Conservation (phyloP, 768 basidiomycete species). For the Hortiboletus campestris region DNA sequence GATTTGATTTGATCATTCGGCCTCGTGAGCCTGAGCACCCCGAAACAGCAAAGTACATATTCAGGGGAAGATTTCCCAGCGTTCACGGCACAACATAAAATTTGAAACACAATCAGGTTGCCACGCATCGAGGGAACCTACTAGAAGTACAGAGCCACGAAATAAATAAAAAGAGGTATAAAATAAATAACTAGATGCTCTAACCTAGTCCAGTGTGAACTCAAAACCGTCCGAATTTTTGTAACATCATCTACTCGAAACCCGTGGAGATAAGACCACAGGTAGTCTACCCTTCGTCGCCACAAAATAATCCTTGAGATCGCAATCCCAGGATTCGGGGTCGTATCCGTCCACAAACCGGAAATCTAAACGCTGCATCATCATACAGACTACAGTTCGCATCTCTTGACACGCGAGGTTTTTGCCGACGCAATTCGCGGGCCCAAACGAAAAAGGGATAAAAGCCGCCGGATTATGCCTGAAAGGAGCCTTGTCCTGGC, state of each 20-base stretch:
- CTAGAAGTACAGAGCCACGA: conserved; percentile 15
- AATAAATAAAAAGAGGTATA: conserved; percentile 10
- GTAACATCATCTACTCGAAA: conserved; percentile 16
- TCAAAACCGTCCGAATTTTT: conserved; percentile 7
- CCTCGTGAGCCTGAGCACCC: neutral
- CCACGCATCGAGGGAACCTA: conserved; percentile 9
- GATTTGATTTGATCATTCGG: neutral
- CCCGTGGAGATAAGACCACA: conserved; percentile 36
- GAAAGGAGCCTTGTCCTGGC: conserved; percentile 28
- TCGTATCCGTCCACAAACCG: conserved; percentile 39
- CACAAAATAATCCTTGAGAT: conserved; percentile 40
- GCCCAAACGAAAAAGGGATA: conserved; percentile 46
- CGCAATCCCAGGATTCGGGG: conserved; percentile 31
- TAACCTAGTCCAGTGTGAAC: conserved; percentile 24
- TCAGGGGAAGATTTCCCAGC: conserved; percentile 5
- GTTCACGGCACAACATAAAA: neutral
- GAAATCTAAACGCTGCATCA: conserved; percentile 43
- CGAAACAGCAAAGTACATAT: conserved; percentile 3
- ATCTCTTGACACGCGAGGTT: conserved; percentile 44
- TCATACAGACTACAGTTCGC: conserved; percentile 35
- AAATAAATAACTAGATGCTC: conserved; percentile 25
- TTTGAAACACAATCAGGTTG: conserved; percentile 5
- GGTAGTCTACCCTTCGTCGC: conserved; percentile 34
- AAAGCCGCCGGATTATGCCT: conserved; percentile 38
- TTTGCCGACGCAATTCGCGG: conserved; percentile 45